Base-by-base conservation (phyloP, 2,329 filamentous ascomycete genomes). In the Colletotrichum sp. region DNA sequence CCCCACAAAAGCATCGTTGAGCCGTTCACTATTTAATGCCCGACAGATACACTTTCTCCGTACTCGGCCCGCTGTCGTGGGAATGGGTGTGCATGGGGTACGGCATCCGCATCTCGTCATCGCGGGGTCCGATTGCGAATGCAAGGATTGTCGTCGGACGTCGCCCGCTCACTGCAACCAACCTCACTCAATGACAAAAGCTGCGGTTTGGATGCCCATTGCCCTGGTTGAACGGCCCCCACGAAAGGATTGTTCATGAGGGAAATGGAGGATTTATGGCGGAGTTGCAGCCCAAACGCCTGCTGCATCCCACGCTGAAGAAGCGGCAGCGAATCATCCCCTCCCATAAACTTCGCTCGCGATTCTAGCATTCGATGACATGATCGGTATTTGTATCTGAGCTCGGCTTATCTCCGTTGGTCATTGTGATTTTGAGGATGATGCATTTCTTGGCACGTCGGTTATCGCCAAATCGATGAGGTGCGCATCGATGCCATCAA, bases 51-150 rank as follows among this genome's bases (percentile, higher is more conserved):
- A 24, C 4, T 18, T 49, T 30, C 65, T 63, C 65, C 57, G 65
- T 28, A 44, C 30, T 57, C 71, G 71, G 65, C 16, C 36, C 30
- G 21, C 30, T 8, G 6, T 24, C 7, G 16, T 36, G 21, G 8
- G 13, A n/a, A 18, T 28, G 39, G 15, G 16, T 69, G 55, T 15
- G 13, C 67, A 69, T 28, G 30, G 49, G 66, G 49, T 21, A 44
- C 52, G 9, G 64, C 65, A 69, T 13, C 57, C 57, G 30, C 24
- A 64, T 73, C 71, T 73, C 71, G 71, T 52, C 65, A 73, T 73
- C 55, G 71, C 57, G 71, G 71, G 57, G 71, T 63, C 15, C 39
- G 30, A 73, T 73, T 52, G 65, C 71, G 71, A 73, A 63, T 69
- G 16, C 55, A 24, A 39, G 21, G 64, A 39, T 63, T 49, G 6